These are phyloP conservation scores for Macrocybe sp. DNA, from an alignment of 1,284 basidiomycete genomes.

Conservation along the genomic window DNA sequence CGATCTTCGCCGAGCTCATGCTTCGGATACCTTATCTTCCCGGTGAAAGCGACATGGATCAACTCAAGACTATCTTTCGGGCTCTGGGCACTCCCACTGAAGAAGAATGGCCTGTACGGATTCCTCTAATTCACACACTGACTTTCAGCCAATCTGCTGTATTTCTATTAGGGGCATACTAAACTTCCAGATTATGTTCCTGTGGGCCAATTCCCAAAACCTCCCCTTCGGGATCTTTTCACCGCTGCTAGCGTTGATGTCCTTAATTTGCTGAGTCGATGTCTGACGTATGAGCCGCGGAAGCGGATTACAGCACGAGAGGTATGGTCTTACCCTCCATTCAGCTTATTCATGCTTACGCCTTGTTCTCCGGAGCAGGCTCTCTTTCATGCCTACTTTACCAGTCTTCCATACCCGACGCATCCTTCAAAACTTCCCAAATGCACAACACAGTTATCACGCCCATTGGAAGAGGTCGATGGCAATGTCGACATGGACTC, in stretches of 20 bases:
- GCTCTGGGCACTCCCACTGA: conserved; percentile 95
- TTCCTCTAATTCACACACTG: neutral
- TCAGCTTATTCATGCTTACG: conserved; percentile 1
- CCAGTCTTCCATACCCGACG: conserved; percentile 71
- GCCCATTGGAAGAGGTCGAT: conserved; percentile 69
- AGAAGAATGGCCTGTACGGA: conserved; percentile 87
- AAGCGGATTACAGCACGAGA: conserved; percentile 79
- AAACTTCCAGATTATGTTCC: conserved; percentile 87
- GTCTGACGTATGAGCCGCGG: conserved; percentile 84
- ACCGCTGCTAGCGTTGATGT: conserved; percentile 88
- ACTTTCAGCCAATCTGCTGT: conserved; percentile 1
- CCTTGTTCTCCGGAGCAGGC: conserved; percentile 38
- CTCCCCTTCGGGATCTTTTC: conserved; percentile 82
- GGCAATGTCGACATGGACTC: conserved; percentile 52
- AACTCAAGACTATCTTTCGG: conserved; percentile 90
- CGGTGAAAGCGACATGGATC: conserved; percentile 94
- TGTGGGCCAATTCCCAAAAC: conserved; percentile 78
- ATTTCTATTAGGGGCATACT: conserved; percentile 66
- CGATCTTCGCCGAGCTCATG: conserved; percentile 96
- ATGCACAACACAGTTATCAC: conserved; percentile 46
- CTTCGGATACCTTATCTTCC: conserved; percentile 90
- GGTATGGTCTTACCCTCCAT: conserved; percentile 35
- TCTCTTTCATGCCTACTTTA: conserved; percentile 75
- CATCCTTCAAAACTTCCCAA: conserved; percentile 83
- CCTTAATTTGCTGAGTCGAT: conserved; percentile 77